phyloP scores from a whole-genome alignment of 208 protist species.

The Trypanosoma theileri region DNA sequence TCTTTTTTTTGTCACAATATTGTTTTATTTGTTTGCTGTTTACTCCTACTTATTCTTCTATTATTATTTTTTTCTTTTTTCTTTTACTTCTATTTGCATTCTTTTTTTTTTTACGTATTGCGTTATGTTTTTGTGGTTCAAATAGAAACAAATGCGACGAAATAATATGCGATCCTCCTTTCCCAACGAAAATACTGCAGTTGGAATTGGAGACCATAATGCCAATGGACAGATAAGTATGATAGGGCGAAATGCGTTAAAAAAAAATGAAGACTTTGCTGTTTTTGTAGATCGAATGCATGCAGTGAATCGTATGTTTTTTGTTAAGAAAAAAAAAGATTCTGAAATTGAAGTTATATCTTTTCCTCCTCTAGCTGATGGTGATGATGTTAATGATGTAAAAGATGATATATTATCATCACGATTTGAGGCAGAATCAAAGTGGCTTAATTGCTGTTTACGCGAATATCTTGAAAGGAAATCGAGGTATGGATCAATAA shows the following conservation, averaged over 20 bases:
- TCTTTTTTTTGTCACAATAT: neutral
- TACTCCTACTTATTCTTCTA: too few species aligned
- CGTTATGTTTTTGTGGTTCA: too few species aligned
- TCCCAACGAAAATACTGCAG: neutral
- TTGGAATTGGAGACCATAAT: neutral
- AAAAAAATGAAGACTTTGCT: slow-evolving; percentile 28
- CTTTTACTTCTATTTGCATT: too few species aligned
- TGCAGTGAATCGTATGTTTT: slow-evolving; percentile 25
- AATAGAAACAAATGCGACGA: neutral
- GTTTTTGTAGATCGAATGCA: slow-evolving; percentile 41
- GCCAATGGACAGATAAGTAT: neutral
- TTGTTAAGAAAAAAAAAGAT: slow-evolving; percentile 27
- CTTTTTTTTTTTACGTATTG: too few species aligned
- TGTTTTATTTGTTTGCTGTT: neutral
- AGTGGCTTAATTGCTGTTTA: slow-evolving; percentile 72
- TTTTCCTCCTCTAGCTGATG: slow-evolving; percentile 11
- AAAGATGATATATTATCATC: neutral
- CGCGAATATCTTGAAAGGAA: slow-evolving; percentile 65
- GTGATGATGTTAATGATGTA: neutral
- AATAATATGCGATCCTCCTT: neutral
- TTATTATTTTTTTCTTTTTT: too few species aligned
- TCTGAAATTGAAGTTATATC: slow-evolving; percentile 20
- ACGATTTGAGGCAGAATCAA: slow-evolving; percentile 21
- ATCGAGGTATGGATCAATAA: slow-evolving; percentile 39
- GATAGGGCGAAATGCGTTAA: slow-evolving; percentile 17